A percentile compares a stretch with the other conserved stretches of the same genome.
Conservation (phyloP, 768 basidiomycete genomes). For the Boletellus sp. region DNA sequence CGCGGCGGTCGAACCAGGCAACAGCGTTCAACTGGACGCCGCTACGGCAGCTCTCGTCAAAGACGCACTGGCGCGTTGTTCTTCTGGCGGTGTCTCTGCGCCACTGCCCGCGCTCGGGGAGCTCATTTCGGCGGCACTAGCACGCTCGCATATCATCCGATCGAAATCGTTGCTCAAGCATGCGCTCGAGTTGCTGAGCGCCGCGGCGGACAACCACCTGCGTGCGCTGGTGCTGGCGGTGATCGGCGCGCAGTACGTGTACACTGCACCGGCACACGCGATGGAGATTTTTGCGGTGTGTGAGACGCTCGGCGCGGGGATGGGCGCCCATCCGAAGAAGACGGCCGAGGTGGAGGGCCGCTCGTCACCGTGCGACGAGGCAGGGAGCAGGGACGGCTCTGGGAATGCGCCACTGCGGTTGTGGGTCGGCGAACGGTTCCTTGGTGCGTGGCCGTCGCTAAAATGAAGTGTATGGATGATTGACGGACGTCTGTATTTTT, state of each 20-base stretch:
- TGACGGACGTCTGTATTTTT: not conserved
- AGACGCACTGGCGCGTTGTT: slow-evolving; percentile 27
- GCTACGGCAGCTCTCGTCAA: slow-evolving; percentile 19
- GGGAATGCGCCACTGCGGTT: slow-evolving; percentile 65
- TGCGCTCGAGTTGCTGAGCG: slow-evolving; percentile 55
- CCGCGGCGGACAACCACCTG: slow-evolving; percentile 66
- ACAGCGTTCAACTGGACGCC: slow-evolving; percentile 13
- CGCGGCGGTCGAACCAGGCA: not conserved
- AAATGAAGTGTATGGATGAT: not conserved
- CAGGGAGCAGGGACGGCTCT: slow-evolving; percentile 30
- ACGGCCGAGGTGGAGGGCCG: slow-evolving; percentile 3
- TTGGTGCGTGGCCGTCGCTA: slow-evolving; percentile 40
- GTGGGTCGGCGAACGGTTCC: slow-evolving; percentile 69
- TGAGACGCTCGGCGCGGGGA: slow-evolving; percentile 66
- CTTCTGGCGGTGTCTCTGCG: slow-evolving; percentile 15
- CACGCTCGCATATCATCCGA: slow-evolving; percentile 25
- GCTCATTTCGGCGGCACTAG: slow-evolving; percentile 19
- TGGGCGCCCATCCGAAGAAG: slow-evolving; percentile 43
- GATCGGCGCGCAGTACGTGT: slow-evolving; percentile 64
- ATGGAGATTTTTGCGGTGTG: slow-evolving; percentile 60
- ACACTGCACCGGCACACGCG: slow-evolving; percentile 69
- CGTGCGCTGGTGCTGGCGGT: slow-evolving; percentile 68
- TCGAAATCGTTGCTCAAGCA: slow-evolving; percentile 46
- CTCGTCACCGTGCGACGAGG: not conserved
- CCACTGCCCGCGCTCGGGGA: slow-evolving; percentile 13